These are phyloP conservation scores for Phylloporus sp. DNA, from an alignment of 768 basidiomycete species.

Conservation along the genomic window DNA sequence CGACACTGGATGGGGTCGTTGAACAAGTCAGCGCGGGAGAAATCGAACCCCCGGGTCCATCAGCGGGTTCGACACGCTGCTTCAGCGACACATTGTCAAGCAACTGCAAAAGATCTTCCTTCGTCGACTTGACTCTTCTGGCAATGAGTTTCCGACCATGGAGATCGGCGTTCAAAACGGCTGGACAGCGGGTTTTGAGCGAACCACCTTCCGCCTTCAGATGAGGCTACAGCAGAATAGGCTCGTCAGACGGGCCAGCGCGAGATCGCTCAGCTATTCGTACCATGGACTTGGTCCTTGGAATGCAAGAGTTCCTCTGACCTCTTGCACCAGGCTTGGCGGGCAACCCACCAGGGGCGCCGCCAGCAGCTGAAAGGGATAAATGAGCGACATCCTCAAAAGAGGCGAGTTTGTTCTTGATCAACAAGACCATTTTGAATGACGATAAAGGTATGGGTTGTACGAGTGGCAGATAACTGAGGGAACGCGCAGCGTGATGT, in stretches of 20 bases:
- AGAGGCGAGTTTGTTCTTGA: constrained; percentile 14
- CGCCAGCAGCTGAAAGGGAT: constrained; percentile 6
- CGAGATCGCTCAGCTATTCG: background rate
- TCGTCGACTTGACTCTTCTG: constrained; percentile 9
- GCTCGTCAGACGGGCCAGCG: background rate
- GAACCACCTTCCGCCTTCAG: background rate
- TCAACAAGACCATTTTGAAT: constrained; percentile 14
- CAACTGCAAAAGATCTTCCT: constrained; percentile 4
- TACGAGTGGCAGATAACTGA: background rate
- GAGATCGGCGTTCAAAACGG: constrained; percentile 2
- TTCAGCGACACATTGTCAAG: background rate
- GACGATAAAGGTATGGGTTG: background rate
- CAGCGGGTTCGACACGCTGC: background rate
- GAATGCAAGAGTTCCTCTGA: constrained; percentile 4
- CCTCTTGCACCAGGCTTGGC: background rate
- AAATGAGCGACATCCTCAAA: constrained; percentile 9
- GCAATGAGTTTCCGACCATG: constrained; percentile 1
- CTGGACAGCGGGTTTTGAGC: constrained; percentile 1
- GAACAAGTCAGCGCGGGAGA: background rate
- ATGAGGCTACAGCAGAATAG: constrained; percentile 4
- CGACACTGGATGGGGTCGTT: background rate
- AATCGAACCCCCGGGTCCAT: background rate
- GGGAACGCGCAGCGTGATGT: background rate
- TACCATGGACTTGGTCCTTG: constrained; percentile 11
- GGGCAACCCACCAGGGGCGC: background rate